phyloP scores from a whole-genome alignment of 2,329 filamentous ascomycete species.

The Niveomyces coronatus region DNA sequence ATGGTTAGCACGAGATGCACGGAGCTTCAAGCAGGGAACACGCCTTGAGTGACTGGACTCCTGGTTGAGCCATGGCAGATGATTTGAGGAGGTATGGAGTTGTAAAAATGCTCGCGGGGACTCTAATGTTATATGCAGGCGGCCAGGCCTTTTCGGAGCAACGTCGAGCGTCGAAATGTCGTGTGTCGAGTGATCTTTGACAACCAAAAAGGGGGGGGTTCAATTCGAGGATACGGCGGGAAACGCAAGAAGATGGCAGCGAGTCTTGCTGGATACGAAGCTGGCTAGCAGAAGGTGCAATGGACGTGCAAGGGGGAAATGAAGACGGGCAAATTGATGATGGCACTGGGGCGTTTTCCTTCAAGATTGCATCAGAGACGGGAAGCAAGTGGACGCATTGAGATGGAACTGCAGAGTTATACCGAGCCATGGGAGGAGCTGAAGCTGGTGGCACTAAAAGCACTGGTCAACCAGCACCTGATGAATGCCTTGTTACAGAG shows the following conservation, averaged over 20 bases:
- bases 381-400: slow-evolving; percentile 5
- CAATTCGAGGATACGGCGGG: neutral
- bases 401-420: neutral
- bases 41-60: slow-evolving; percentile 89
- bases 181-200: slow-evolving; percentile 3
- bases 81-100: neutral
- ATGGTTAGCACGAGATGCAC: slow-evolving; percentile 24
- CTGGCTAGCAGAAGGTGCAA: neutral
- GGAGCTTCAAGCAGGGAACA: slow-evolving; percentile 23
- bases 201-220: slow-evolving; percentile 5
- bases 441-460: neutral
- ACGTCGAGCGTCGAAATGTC: neutral
- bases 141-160: too few species aligned
- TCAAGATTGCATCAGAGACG: slow-evolving; percentile 5
- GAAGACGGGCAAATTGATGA: neutral
- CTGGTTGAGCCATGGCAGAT: slow-evolving; percentile 66
- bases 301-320: neutral
- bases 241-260: too few species aligned
- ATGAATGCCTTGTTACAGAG: too few species aligned
- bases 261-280: neutral
- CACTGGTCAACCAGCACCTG: slow-evolving; percentile 3
- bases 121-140: neutral
- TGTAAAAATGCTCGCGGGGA: too few species aligned
- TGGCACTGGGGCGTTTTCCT: slow-evolving; percentile 3
- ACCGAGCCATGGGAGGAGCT: neutral